These are phyloP conservation scores for Pestalotiopsis sp. DNA, from an alignment of 2,329 filamentous ascomycete genomes.

Conservation along the genomic window DNA sequence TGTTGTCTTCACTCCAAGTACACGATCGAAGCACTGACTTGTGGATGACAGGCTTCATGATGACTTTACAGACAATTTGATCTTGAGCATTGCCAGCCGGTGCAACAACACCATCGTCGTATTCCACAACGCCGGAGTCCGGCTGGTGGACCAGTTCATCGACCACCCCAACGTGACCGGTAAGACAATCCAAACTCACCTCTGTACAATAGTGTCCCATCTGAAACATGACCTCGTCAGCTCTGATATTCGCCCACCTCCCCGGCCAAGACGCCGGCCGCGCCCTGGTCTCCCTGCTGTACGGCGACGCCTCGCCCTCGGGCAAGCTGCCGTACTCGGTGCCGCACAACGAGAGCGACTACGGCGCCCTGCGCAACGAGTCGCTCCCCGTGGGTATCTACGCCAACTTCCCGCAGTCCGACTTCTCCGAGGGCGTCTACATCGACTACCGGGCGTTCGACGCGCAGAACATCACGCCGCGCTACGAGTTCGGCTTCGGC, in stretches of 20 bases:
- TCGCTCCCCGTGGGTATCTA: slow-evolving; percentile 46
- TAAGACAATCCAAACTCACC: not conserved
- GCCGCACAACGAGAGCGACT: slow-evolving; percentile 49
- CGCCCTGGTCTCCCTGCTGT: slow-evolving; percentile 73
- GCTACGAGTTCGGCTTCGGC: slow-evolving; percentile 69
- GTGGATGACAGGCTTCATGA: slow-evolving; percentile 52
- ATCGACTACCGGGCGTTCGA: slow-evolving; percentile 70
- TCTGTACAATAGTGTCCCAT: not conserved
- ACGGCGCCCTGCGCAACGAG: slow-evolving; percentile 37
- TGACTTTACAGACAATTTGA: slow-evolving; percentile 55
- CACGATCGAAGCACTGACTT: no score
- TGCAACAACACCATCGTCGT: slow-evolving; percentile 66
- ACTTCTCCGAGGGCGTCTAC: slow-evolving; percentile 61
- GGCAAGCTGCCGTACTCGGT: slow-evolving; percentile 56
- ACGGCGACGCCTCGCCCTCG: slow-evolving; percentile 55
- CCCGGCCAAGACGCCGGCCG: slow-evolving; percentile 76
- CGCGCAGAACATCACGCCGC: slow-evolving; percentile 56
- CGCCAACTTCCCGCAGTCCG: slow-evolving; percentile 30
- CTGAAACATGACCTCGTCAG: not conserved
- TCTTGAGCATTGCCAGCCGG: slow-evolving; percentile 49
- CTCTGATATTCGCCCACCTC: slow-evolving; percentile 53
- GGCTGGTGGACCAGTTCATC: slow-evolving; percentile 61
- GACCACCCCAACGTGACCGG: slow-evolving; percentile 68
- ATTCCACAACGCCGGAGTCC: slow-evolving; percentile 63
- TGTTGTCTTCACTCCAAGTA: no score